Evolutionary conservation across 148 eudicot genomes (phyloP).

Genomic region (Arbutus unedo): DNA sequence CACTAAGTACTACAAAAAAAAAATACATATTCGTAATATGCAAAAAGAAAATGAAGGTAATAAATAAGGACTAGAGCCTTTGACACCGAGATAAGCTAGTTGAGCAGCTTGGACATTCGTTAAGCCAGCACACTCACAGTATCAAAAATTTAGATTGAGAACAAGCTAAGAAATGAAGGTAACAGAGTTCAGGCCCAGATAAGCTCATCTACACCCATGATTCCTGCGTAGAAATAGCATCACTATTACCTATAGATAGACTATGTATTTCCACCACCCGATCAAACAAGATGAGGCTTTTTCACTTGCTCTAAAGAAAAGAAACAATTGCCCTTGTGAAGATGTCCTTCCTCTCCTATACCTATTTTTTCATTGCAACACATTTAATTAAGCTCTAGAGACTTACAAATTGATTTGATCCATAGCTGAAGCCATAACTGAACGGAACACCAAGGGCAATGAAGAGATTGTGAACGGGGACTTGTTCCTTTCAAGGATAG

Average conservation of each 20-base stretch:
- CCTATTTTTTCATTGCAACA: not conserved
- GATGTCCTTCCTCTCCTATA: not conserved
- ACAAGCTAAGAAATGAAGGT: not conserved
- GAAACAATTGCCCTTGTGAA: not conserved
- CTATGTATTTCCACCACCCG: not conserved
- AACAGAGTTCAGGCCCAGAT: not conserved
- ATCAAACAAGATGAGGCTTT: not conserved
- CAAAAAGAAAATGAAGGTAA: not conserved
- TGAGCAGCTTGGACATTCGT: not conserved
- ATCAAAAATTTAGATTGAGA: not conserved
- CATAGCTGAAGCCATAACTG: slow-evolving; percentile 69
- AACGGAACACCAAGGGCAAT: slow-evolving; percentile 82
- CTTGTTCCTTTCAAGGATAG: slow-evolving; percentile 86
- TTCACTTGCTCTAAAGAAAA: not conserved
- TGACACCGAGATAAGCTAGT: not conserved
- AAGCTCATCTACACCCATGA: not conserved
- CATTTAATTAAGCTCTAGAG: not conserved
- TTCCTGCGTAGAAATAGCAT: not conserved
- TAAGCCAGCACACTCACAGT: not conserved
- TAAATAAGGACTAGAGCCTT: not conserved
- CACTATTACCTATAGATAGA: not conserved
- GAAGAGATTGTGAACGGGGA: slow-evolving; percentile 86
- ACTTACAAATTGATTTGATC: slow-evolving; percentile 67
- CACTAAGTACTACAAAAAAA: not conserved
- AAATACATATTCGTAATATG: not conserved